Base-by-base conservation (phyloP, 306 rosid species). In the Arachis hypogaea region DNA sequence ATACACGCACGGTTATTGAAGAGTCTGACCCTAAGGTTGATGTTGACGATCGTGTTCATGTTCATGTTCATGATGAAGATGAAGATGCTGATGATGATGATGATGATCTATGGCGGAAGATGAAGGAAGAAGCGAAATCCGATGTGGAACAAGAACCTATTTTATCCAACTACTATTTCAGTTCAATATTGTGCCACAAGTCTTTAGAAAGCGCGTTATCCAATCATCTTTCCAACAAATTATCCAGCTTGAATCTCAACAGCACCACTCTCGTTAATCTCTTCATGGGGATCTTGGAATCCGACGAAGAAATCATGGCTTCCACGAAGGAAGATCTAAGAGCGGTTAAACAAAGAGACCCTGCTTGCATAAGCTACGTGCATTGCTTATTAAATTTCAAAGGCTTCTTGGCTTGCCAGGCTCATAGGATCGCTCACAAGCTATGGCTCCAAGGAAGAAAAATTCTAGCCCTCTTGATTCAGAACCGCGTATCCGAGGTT, bases 381-480 rank as follows among this genome's bases (percentile, higher is more conserved):
- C 97, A 91, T 77, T 91, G 98, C 45, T 81, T 94, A 57, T 16
- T 94, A n/a, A 89, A 85, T 74, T 89, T 86, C 90, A 94, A 94
- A 45, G 97, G 98, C 1, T 94, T 94, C 54, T 65, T 86, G 0
- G 95, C 98, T 0, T 80, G 88, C 44, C 98, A 94, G 41, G 85
- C 96, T 30, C 96, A 94, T 63, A 79, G 98, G 78, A 80, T 89
- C 4, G 92, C 96, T 0, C 94, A 91, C 62, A 80, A 82, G 55
- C 60, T 94, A 33, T 94, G 98, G 98, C 79, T 82, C 2, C 85
- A 88, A 4, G 89, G 87, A 0, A 76, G 96, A 40, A 81, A 71
- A 46, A 86, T 85, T 28, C 55, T 89, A 62, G 97, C 98, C 0
- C 59, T 88, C 6, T 46, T 89, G 79, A 88, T 94, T 74, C 97